Evolutionary conservation across 2,329 filamentous ascomycete species (phyloP), one percentile per base, ranked within the genome.

Genomic region (Aspergillus tamarii): DNA sequence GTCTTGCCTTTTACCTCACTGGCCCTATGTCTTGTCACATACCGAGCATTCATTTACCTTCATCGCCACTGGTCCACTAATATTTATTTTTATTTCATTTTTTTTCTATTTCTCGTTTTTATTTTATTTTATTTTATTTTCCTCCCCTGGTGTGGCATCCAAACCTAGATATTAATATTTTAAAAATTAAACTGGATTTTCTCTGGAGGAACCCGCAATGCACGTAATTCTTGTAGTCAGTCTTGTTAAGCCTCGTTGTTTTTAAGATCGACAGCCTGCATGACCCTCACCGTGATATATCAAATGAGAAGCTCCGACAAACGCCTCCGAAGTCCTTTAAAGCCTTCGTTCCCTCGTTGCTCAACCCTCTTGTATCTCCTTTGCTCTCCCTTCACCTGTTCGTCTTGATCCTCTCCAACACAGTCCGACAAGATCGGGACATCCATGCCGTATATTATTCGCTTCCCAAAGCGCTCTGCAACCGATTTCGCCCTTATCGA

Each of bases 251-350:
- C 74, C 76, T 75, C 70, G 70, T 76, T 68, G 72, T 74, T 74
- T 74, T 65, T 71, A 73, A 72, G 78, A 80, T 80, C 77, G 76
- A 78, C 77, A 71, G 69, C 74, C 75, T 80, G 78, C 78, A 81
- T 80, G 78, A 81, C 78, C 76, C 73, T 71, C 73, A 72, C 72
- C 74, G 72, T 73, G 73, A 74, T 73, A 77, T 78, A 78, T 79
- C 78, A 80, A 80, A 80, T 80, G 76, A 77, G 77, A 80, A 72
- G 66, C 74, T 72, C 73, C 76, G 74, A 66, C 77, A 68, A 69
- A 68, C 69, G 72, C 71, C 72, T 71, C 68, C 67, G 57, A 66
- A 67, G 66, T 69, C 72, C 72, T 73, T 75, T 77, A 78, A 77
- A 78, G 73, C 66, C 68, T 71, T 64, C 66, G 63, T 69, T 58